Conservation (phyloP, 768 basidiomycete species). For the Tricholoma matsutake region DNA sequence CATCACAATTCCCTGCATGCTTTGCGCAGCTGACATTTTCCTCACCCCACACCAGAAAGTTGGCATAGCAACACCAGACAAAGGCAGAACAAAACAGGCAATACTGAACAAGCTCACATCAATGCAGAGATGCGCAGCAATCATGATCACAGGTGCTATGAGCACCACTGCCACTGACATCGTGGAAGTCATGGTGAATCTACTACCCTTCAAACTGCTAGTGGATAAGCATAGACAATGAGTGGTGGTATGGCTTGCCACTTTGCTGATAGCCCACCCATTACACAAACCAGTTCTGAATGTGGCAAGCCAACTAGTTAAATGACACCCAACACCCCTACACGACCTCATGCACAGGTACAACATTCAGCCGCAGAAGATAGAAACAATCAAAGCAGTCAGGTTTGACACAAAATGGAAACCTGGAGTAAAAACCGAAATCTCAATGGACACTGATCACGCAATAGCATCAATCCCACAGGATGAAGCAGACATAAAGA, state of each 20-base stretch:
- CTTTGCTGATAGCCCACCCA: background rate
- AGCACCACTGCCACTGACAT: slow-evolving; percentile 15
- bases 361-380: too few species aligned
- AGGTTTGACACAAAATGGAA: background rate
- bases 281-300: background rate
- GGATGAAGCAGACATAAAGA: background rate
- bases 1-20: slow-evolving; percentile 23
- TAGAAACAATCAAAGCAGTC: background rate
- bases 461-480: background rate
- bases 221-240: background rate
- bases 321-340: too few species aligned
- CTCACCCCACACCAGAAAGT: slow-evolving; percentile 13
- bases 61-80: background rate
- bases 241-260: background rate
- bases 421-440: background rate
- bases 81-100: slow-evolving; percentile 6
- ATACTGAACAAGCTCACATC: slow-evolving; percentile 10
- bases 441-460: background rate
- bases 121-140: slow-evolving; percentile 15
- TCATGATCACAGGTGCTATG: slow-evolving; percentile 22
- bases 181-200: slow-evolving; percentile 15
- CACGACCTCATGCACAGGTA: too few species aligned
- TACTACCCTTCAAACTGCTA: background rate
- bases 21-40: slow-evolving; percentile 23
- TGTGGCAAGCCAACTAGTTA: background rate